Evolutionary conservation across 2,329 filamentous ascomycete genomes (phyloP), one percentile per base, ranked within the genome.

Genomic region (Botrytis porri): DNA sequence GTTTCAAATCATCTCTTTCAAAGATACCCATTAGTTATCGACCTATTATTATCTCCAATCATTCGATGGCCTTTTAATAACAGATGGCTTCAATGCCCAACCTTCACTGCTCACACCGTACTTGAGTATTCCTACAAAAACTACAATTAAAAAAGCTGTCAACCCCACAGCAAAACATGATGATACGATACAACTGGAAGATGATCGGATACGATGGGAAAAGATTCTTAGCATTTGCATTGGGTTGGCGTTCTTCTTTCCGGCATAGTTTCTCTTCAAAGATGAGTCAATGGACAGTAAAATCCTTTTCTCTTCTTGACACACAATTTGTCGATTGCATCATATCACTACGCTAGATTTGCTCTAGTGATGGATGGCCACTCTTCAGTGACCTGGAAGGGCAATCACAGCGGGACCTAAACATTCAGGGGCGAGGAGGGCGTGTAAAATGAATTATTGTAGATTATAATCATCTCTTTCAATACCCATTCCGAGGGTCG

Each of bases 141-240:
- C 29, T 22, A 48, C 25, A 70, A 45, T 1, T 14, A 39, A 51
- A 54, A 41, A 63, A 66, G 54, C 54, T 70, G 54, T 16, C 29
- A 60, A 70, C 29, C 16, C 29, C 35, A n/a, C 67, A 29, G 37
- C 54, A 37, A 66, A 66, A 57, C 29, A 66, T 71, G 61, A 71
- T 66, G 61, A 71, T 71, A 71, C 70, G 70, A 71, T 71, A 71
- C 43, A 57, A 69, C 51, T 57, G 65, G 37, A 57, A 37, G 65
- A 37, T 43, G 37, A 41, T 39, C 65, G 51, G 37, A 57, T 39
- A 69, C 35, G 48, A 57, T 43, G 9, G 48, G 48, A 41, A 57
- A 43, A 67, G 51, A 43, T 41, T 69, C 48, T 69, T 41, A 41
- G 48, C 65, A 57, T 57, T 69, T 69, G 48, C 65, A 69, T 69